phyloP scores from a whole-genome alignment of 2,329 filamentous ascomycete species.

The Phoma sp. region DNA sequence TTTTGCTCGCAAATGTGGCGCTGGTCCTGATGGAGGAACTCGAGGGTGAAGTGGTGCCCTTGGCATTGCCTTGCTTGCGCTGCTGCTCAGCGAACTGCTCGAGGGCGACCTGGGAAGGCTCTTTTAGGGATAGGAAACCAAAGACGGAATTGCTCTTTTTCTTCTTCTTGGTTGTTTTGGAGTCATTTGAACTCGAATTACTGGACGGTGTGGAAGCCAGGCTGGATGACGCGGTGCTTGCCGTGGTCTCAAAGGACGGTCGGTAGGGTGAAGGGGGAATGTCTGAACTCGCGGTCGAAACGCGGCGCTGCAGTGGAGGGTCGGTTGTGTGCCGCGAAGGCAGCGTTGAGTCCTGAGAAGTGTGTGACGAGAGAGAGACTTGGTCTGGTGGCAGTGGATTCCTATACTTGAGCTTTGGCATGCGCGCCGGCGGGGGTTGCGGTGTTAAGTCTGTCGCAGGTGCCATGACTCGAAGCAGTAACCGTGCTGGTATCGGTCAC shows the following conservation, averaged over 20 bases:
- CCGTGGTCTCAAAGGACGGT: slow-evolving; percentile 27
- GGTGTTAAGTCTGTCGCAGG: slow-evolving; percentile 33
- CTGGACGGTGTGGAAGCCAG: slow-evolving; percentile 41
- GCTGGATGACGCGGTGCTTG: slow-evolving; percentile 36
- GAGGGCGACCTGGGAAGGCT: slow-evolving; percentile 56
- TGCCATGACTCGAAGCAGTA: slow-evolving; percentile 35
- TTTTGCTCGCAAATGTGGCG: slow-evolving; percentile 45
- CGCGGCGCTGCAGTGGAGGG: slow-evolving; percentile 5
- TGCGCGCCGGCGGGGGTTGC: slow-evolving; percentile 35
- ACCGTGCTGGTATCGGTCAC: slow-evolving; percentile 35
- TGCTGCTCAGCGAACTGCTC: slow-evolving; percentile 55
- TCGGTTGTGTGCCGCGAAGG: neutral
- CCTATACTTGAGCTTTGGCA: slow-evolving; percentile 46
- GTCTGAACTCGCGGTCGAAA: slow-evolving; percentile 11
- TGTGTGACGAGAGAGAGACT: slow-evolving; percentile 17
- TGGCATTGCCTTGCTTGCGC: slow-evolving; percentile 47
- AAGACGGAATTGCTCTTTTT: slow-evolving; percentile 48
- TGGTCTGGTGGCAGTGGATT: slow-evolving; percentile 37
- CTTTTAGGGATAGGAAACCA: slow-evolving; percentile 56
- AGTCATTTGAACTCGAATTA: slow-evolving; percentile 34
- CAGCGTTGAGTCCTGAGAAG: slow-evolving; percentile 16
- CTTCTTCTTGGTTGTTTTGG: slow-evolving; percentile 40
- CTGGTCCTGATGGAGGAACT: slow-evolving; percentile 15
- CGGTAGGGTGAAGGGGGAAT: slow-evolving; percentile 7
- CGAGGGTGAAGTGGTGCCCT: slow-evolving; percentile 25